Conservation (phyloP, 108 stramenopile species). For the Pseudonitzschia multiseries region DNA sequence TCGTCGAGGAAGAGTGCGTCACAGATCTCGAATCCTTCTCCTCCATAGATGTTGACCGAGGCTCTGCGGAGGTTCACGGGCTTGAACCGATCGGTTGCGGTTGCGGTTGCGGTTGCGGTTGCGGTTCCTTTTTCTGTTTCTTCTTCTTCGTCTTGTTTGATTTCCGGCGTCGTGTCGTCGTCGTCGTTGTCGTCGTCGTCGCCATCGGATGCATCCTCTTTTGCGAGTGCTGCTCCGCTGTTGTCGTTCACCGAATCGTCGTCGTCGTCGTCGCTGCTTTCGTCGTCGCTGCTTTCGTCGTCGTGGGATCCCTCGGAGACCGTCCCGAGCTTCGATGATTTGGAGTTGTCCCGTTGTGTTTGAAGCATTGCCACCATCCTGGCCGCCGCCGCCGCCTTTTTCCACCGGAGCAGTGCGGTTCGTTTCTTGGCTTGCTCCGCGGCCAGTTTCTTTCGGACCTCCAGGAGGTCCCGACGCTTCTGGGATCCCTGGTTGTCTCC, state of each 20-base stretch:
- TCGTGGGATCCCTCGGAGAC: neutral
- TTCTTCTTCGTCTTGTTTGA: neutral
- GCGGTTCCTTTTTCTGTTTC: neutral
- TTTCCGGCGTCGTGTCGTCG: too few species aligned
- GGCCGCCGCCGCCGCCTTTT: neutral
- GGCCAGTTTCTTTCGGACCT: neutral
- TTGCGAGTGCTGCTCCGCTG: too few species aligned
- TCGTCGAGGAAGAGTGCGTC: neutral
- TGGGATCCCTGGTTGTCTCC: constrained; percentile 1
- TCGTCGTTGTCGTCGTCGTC: neutral
- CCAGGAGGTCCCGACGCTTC: neutral
- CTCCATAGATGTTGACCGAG: constrained; percentile 25
- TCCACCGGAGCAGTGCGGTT: neutral
- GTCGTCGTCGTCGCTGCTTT: too few species aligned
- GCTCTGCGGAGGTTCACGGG: constrained; percentile 2
- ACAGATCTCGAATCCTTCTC: constrained; percentile 46
- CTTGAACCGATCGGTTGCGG: neutral
- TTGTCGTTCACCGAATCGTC: too few species aligned
- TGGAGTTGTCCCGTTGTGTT: too few species aligned
- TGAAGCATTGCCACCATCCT: neutral
- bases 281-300: neutral
- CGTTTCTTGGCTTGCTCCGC: constrained; percentile 4
- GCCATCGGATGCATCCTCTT: too few species aligned
- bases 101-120: neutral
- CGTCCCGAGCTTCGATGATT: neutral